Conservation (phyloP, 1,284 basidiomycete species). For the Sporisorium graminicola region DNA sequence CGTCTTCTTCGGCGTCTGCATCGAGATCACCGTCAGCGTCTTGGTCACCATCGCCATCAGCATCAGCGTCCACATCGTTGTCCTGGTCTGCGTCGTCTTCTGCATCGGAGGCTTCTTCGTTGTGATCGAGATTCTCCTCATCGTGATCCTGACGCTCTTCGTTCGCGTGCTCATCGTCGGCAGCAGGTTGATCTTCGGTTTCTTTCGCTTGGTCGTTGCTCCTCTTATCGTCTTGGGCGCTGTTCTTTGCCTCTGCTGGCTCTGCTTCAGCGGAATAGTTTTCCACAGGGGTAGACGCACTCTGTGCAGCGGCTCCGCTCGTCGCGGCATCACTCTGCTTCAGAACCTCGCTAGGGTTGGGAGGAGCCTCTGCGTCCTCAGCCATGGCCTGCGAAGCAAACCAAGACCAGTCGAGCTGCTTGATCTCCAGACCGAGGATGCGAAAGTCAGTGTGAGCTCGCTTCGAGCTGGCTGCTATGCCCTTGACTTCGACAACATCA, state of each 20-base stretch:
- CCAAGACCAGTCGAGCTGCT: constrained; percentile 58
- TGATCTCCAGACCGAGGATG: constrained; percentile 53
- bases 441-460: constrained; percentile 54
- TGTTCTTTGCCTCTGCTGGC: neutral
- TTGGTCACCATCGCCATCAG: constrained; percentile 13
- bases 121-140: constrained; percentile 8
- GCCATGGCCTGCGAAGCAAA: constrained; percentile 13
- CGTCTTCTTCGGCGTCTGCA: constrained; percentile 15
- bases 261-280: neutral
- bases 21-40: constrained; percentile 14
- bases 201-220: neutral
- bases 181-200: neutral
- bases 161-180: constrained; percentile 7
- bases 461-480: constrained; percentile 14
- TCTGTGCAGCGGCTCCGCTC: neutral
- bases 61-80: constrained; percentile 23
- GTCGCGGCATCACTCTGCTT: constrained; percentile 7
- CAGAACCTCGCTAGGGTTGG: neutral
- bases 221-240: neutral
- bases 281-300: neutral
- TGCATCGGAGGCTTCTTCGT: constrained; percentile 10
- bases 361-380: neutral
- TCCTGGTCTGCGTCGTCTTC: constrained; percentile 24
- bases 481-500: constrained; percentile 3
- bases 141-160: constrained; percentile 3